These are phyloP conservation scores for Calycina marina DNA, from an alignment of 2,329 filamentous ascomycete genomes.

Conservation along the genomic window DNA sequence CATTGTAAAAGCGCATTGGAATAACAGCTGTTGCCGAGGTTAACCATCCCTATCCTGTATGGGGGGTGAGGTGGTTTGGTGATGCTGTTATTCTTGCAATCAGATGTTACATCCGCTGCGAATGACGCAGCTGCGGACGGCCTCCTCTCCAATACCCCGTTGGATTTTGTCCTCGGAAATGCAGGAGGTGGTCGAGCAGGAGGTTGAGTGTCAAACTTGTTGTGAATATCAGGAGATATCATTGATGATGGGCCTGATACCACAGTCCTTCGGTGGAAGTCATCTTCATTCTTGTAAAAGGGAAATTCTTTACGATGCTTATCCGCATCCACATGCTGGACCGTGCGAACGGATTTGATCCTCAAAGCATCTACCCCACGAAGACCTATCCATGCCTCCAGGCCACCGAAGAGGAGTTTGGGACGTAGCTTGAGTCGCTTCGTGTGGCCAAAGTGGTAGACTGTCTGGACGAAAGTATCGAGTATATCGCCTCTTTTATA, in stretches of 20 bases:
- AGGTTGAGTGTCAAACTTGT: constrained; percentile 20
- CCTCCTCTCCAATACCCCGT: constrained; percentile 53
- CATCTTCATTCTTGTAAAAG: constrained; percentile 61
- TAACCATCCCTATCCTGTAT: constrained; percentile 60
- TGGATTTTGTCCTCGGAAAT: constrained; percentile 54
- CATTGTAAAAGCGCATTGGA: constrained; percentile 86
- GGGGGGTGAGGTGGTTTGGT: constrained; percentile 31
- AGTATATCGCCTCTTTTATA: constrained; percentile 38
- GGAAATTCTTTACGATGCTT: constrained; percentile 30
- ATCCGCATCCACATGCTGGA: constrained; percentile 34
- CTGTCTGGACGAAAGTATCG: constrained; percentile 59
- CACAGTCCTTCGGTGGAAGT: constrained; percentile 72
- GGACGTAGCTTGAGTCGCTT: constrained; percentile 60
- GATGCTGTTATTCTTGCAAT: constrained; percentile 10
- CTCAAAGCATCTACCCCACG: constrained; percentile 43
- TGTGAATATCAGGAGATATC: constrained; percentile 25
- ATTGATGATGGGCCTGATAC: constrained; percentile 49
- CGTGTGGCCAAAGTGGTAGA: constrained; percentile 71
- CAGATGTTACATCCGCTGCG: constrained; percentile 1
- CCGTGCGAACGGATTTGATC: constrained; percentile 55
- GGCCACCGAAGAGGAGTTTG: constrained; percentile 65
- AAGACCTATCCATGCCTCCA: constrained; percentile 78
- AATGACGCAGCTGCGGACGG: constrained; percentile 9
- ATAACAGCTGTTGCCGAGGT: constrained; percentile 76
- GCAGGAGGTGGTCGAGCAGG: constrained; percentile 34